These are phyloP conservation scores for Eucalyptus erythrocorys DNA, from an alignment of 345 rosid genomes.

Conservation along the genomic window DNA sequence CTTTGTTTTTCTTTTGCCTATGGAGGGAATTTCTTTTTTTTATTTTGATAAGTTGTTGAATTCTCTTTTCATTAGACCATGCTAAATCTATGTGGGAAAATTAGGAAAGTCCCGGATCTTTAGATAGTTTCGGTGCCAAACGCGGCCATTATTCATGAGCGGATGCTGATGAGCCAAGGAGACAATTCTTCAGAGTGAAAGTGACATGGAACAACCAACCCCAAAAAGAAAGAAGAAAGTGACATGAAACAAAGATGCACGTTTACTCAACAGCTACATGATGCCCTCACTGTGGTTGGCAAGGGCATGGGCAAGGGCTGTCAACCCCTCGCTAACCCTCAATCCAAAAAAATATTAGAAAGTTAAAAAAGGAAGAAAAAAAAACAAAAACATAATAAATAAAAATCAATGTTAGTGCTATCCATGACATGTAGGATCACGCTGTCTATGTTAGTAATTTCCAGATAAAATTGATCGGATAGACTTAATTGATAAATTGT, in stretches of 20 bases:
- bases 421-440: fast-evolving
- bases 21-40: neutral
- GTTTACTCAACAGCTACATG: too few relatives aligned
- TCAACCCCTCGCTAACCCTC: too few relatives aligned
- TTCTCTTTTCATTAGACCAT: neutral
- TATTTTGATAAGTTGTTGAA: neutral
- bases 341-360: too few relatives aligned
- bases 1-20: neutral
- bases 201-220: neutral
- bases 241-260: too few relatives aligned
- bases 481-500: too few relatives aligned
- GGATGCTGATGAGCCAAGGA: neutral
- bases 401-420: too few relatives aligned
- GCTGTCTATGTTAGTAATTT: too few relatives aligned
- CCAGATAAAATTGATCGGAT: too few relatives aligned
- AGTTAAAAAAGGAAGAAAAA: fast-evolving
- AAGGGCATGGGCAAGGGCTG: too few relatives aligned
- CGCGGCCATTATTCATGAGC: neutral
- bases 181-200: neutral
- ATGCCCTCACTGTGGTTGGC: too few relatives aligned
- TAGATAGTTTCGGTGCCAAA: neutral
- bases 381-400: too few relatives aligned
- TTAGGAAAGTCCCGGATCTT: neutral
- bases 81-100: neutral
- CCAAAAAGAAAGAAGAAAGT: too few relatives aligned